Evolutionary conservation across 345 rosid genomes (phyloP), one percentile per base, ranked within the genome.

Genomic region (Aquilaria yunnanensis): DNA sequence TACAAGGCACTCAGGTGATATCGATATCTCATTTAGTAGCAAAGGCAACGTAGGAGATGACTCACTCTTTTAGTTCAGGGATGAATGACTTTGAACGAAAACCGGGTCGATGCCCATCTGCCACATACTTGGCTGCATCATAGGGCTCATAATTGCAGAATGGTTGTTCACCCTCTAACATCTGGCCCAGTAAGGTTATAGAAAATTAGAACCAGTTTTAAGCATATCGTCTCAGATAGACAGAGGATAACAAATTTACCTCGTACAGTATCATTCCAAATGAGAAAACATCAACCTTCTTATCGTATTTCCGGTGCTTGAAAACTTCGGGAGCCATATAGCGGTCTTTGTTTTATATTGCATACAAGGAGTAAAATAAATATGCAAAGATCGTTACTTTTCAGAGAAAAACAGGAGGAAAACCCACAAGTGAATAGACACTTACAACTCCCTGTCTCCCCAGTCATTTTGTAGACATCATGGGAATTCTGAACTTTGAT

Each of bases 281-380:
- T 29, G 97, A 94, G 83, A 90, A 94, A 71, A 94, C 99, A 65
- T 94, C 99, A 57, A 94, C 99, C 77, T 90, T 94, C 83, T 94
- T 94, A 80, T 94, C 99, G 8, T 90, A 94, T 84, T 75, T 90
- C 68, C 93, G 79, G 77, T 94, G 97, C 82, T 67, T 94, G 88
- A 94, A 94, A 63, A 94, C 97, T 78, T 94, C 99, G 56, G 99
- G 99, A 80, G 99, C 99, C 99, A 94, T 94, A 63, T 94, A 94
- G 23, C 97, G 96, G 62, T 94, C 99, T 94, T 75, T 62, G 67
- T 60, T 80, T 69, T 69, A 62, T 32, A 23, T 50, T 9, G 65
- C 46, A 68, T 53, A 29, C 60, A 62, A 70, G 60, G 23, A 68
- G 50, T 54, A 74, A 54, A 66, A 54, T 68, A 53, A 78, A 72